Conservation (phyloP, 1,139 yeast species). For the Yamadazyma kanchanaburiensis region DNA sequence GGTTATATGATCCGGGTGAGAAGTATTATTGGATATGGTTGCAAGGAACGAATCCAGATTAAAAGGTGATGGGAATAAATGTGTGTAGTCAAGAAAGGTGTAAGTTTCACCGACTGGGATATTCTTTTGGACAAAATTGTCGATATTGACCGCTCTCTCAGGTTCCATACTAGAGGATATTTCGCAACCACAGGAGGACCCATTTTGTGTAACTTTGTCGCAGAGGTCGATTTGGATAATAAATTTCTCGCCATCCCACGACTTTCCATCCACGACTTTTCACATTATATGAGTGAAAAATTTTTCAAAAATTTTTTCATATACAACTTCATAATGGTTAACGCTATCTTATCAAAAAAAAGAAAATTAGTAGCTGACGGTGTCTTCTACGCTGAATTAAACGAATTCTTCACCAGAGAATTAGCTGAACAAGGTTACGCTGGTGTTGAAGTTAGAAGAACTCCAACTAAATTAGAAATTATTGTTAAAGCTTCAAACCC, state of each 20-base stretch:
- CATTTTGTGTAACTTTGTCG: background rate
- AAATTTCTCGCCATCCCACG: conserved; percentile 1
- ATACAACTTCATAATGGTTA: conserved; percentile 24
- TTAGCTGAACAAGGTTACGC: conserved; percentile 99
- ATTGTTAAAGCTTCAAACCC: conserved; percentile 99
- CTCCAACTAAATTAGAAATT: conserved; percentile 97
- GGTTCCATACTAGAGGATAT: too few relatives aligned
- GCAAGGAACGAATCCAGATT: too few relatives aligned
- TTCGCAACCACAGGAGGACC: too few relatives aligned
- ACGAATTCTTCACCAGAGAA: conserved; percentile 99
- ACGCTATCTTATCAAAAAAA: conserved; percentile 73
- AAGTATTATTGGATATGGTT: too few relatives aligned
- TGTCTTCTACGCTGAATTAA: conserved; percentile 99
- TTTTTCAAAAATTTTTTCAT: conserved; percentile 6
- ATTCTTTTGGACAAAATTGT: too few relatives aligned
- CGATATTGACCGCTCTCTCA: too few relatives aligned
- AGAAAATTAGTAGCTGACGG: conserved; percentile 99
- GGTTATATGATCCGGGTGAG: too few relatives aligned
- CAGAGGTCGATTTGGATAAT: background rate
- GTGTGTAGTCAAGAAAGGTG: too few relatives aligned
- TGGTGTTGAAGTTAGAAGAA: conserved; percentile 99
- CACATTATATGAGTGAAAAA: conserved; percentile 7
- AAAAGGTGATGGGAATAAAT: too few relatives aligned
- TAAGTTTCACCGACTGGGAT: too few relatives aligned
- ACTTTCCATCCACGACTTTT: background rate